Percentiles rank a stretch among this genome's conserved stretches.
These are phyloP conservation scores for Yarrowia galli DNA, from an alignment of 1,139 yeast species.

Conservation along the genomic window DNA sequence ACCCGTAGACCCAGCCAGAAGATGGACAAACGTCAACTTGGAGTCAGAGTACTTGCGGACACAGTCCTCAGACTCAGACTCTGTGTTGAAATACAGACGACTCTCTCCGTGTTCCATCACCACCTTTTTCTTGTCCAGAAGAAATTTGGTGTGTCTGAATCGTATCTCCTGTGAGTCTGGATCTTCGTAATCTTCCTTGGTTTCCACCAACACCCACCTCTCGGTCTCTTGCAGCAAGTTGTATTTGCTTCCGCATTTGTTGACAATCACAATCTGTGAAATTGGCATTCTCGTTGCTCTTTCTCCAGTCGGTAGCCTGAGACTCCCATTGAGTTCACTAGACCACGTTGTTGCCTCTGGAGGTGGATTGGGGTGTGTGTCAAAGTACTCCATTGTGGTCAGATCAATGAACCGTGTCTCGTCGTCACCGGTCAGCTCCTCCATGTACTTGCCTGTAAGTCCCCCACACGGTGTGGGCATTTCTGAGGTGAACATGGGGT, in stretches of 20 bases:
- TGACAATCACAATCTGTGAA: neutral
- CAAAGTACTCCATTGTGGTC: constrained; percentile 1
- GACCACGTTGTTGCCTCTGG: neutral
- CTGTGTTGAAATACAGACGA: neutral
- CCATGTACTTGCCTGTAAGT: neutral
- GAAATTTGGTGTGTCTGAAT: neutral
- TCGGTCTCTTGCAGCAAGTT: neutral
- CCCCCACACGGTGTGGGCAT: neutral
- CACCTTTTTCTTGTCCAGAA: neutral
- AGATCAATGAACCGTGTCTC: constrained; percentile 1
- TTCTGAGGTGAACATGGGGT: neutral
- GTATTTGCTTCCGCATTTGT: neutral
- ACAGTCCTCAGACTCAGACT: too few species aligned
- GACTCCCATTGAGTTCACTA: neutral
- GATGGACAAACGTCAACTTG: neutral
- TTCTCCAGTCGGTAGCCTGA: neutral
- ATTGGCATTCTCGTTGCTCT: neutral
- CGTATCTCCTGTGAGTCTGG: neutral
- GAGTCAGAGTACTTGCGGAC: neutral
- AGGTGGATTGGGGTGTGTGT: neutral
- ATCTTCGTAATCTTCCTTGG: neutral
- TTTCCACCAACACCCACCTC: neutral
- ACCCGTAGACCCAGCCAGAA: neutral
- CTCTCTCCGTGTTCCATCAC: neutral
- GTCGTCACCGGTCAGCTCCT: neutral